Percentiles rank a stretch among this genome's conserved stretches.
Conservation (phyloP, 768 basidiomycete species). For the Porphyrellus cyaneotinctus region DNA sequence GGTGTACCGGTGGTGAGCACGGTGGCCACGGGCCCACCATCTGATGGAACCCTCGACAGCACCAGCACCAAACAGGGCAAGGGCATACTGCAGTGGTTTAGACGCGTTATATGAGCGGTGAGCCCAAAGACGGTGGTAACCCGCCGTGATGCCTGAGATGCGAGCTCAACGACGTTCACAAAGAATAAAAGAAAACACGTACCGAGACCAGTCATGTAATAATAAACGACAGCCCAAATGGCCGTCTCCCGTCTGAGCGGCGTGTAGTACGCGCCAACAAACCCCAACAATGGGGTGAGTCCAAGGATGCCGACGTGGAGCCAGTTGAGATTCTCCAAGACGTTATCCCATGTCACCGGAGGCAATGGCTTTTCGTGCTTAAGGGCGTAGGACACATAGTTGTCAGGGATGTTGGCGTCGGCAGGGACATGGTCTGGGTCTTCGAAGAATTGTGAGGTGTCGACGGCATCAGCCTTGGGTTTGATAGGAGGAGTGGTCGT, state of each 20-base stretch:
- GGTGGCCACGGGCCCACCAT: constrained; percentile 98
- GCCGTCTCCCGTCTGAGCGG: constrained; percentile 70
- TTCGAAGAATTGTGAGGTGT: constrained; percentile 16
- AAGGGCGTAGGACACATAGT: constrained; percentile 77
- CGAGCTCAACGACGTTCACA: constrained; percentile 29
- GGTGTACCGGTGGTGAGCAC: constrained; percentile 95
- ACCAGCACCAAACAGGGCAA: constrained; percentile 84
- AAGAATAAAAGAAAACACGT: constrained; percentile 37
- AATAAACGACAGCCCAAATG: constrained; percentile 62
- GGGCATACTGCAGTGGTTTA: constrained; percentile 75
- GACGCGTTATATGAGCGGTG: constrained; percentile 95
- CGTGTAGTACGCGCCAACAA: constrained; percentile 68
- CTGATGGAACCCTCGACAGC: constrained; percentile 96
- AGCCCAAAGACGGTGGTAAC: constrained; percentile 97
- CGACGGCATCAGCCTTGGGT: not conserved
- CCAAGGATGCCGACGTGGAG: constrained; percentile 70
- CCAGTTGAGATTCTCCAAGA: constrained; percentile 66
- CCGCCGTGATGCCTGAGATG: constrained; percentile 74
- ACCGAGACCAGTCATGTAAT: constrained; percentile 82
- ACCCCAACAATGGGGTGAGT: constrained; percentile 66
- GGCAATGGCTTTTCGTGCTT: constrained; percentile 64
- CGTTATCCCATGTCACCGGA: constrained; percentile 59
- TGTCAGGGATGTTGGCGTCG: constrained; percentile 69
- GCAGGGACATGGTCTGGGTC: constrained; percentile 34
- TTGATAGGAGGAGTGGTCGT: constrained; percentile 9